Evolutionary conservation across 2,329 filamentous ascomycete genomes (phyloP).

Genomic region (Fusarium sp.): DNA sequence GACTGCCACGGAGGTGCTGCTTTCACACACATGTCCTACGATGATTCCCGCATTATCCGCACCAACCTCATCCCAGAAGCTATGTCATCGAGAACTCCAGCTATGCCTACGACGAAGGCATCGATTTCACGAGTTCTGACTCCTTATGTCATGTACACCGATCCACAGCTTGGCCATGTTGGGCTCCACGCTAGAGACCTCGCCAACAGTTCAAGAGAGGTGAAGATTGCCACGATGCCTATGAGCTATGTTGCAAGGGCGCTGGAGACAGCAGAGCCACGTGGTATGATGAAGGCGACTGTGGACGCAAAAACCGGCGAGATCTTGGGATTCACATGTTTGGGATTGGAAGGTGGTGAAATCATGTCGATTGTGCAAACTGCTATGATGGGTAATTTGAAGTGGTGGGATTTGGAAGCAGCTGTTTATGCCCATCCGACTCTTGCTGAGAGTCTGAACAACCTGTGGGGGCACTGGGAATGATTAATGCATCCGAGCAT

Average conservation of each 20-base stretch:
- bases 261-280: conserved; percentile 60
- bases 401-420: conserved; percentile 55
- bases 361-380: conserved; percentile 63
- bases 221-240: conserved; percentile 59
- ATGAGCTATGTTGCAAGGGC: conserved; percentile 61
- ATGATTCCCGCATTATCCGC: conserved; percentile 62
- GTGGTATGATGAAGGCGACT: conserved; percentile 62
- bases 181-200: conserved; percentile 56
- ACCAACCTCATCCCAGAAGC: conserved; percentile 52
- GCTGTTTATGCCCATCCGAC: conserved; percentile 62
- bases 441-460: conserved; percentile 61
- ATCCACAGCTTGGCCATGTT: conserved; percentile 63
- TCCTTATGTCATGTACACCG: conserved; percentile 62
- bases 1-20: conserved; percentile 62
- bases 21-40: conserved; percentile 66
- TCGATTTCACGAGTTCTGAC: conserved; percentile 47
- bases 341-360: conserved; percentile 62
- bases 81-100: conserved; percentile 37
- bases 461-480: conserved; percentile 56
- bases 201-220: conserved; percentile 42
- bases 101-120: conserved; percentile 38
- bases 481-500: conserved; percentile 16
- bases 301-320: conserved; percentile 57
- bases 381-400: conserved; percentile 59
- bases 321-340: conserved; percentile 62